Percentiles rank a stretch among this genome's conserved stretches.
Evolutionary conservation across 805 yeast species (phyloP).

Genomic region (Lipomyces sp.): DNA sequence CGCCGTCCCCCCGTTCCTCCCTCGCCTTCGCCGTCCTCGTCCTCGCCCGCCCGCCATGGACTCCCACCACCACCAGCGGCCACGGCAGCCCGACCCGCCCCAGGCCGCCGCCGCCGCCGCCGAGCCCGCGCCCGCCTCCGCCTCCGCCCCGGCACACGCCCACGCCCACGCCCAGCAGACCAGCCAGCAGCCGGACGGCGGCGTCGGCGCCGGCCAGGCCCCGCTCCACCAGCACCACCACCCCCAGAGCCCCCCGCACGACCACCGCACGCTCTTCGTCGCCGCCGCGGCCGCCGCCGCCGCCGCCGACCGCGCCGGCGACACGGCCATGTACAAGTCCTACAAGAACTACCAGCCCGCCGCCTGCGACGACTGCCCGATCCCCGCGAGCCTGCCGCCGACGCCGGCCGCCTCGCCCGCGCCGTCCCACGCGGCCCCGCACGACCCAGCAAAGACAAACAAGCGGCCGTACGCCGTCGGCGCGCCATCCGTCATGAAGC

Average conservation of each 20-base stretch:
- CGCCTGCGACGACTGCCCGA: background rate
- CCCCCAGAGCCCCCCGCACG: slow-evolving; percentile 19
- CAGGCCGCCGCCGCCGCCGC: slow-evolving; percentile 3
- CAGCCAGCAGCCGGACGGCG: background rate
- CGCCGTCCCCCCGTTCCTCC: background rate
- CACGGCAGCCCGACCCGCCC: slow-evolving; percentile 4
- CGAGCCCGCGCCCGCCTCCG: background rate
- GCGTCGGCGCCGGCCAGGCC: background rate
- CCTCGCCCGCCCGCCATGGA: background rate
- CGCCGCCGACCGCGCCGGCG: slow-evolving; percentile 10
- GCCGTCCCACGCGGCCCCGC: background rate
- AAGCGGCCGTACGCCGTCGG: background rate
- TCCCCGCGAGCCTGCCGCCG: background rate
- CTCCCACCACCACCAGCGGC: slow-evolving; percentile 2
- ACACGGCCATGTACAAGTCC: background rate
- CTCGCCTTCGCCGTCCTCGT: background rate
- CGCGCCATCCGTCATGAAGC: background rate
- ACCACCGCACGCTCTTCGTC: background rate
- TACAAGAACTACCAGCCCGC: background rate
- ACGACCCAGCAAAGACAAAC: slow-evolving; percentile 10
- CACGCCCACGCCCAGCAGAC: background rate
- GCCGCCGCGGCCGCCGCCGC: slow-evolving; percentile 19
- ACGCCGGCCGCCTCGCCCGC: background rate
- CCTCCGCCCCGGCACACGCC: background rate
- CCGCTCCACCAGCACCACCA: slow-evolving; percentile 7